Evolutionary conservation across 208 protist genomes (phyloP), one percentile per base, ranked within the genome.

Genomic region (Crithidia fasciculata): DNA sequence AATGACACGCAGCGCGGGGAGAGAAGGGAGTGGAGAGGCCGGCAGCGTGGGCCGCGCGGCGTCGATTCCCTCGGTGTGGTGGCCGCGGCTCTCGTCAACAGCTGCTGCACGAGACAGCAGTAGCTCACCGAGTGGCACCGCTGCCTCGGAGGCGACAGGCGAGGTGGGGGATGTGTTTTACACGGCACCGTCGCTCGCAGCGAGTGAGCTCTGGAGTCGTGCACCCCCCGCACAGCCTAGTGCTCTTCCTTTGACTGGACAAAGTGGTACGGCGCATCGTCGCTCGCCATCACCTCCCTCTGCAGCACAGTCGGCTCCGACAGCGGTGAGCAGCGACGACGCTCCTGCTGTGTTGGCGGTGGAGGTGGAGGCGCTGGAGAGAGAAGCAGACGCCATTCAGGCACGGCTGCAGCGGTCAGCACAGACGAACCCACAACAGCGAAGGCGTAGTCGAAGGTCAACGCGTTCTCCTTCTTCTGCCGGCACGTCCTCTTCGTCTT

Each of bases 51-150:
- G 66, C 10, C 66, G 66, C 18, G 73, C 66, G 2, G 59, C 65
- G 49, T 68, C 73, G 37, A 43, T 78, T 8, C 66, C 73, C 5
- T 39, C 49, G 36, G 15, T n/a, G 10, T n/a, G 58, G 40, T 69
- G 73, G 73, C 73, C 66, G 39, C 65, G 36, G n/a, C 52, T 78
- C 41, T 36, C 52, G n/a, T 13, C 18, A 9, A 36, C 45, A 9
- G 43, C 61, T 15, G 12, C 49, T n/a, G n/a, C 28, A 28, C 28
- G 28, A 28, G 28, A 28, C 28, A 28, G 28, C 28, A 28, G 28
- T 28, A 28, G 28, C 28, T 28, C 28, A 28, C 28, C 28, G 28
- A 28, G 28, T 28, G 28, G 28, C 28, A 28, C 28, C 28, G 28
- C 28, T 28, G 28, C 28, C 28, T 28, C 28, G 28, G 28, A 28